Evolutionary conservation across 129 eudicot species (phyloP).

Genomic region (Apium graveolens): DNA sequence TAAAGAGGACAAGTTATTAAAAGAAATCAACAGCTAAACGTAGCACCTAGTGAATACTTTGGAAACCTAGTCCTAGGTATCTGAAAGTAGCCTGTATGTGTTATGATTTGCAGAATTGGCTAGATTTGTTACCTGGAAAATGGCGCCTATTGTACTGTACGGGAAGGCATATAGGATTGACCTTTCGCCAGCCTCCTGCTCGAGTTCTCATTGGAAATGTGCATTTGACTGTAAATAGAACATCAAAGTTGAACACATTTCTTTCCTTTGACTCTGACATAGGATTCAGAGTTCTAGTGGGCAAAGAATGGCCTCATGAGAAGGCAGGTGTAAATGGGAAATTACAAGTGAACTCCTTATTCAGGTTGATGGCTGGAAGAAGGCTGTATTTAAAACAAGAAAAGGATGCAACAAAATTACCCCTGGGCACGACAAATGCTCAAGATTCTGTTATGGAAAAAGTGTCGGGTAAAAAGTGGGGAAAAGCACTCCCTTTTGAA

Average conservation of each 20-base stretch:
- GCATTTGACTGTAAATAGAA: constrained; percentile 41
- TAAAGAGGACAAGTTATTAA: too few species aligned
- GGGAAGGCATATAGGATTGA: constrained; percentile 83
- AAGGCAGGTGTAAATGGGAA: constrained; percentile 63
- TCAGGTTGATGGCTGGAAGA: constrained; percentile 63
- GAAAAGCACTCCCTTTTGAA: constrained; percentile 43
- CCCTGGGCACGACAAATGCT: constrained; percentile 19
- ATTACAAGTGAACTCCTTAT: constrained; percentile 41
- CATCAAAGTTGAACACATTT: constrained; percentile 34
- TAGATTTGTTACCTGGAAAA: constrained; percentile 62
- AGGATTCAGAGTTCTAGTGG: constrained; percentile 43
- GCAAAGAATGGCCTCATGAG: constrained; percentile 72
- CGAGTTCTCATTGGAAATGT: constrained; percentile 71
- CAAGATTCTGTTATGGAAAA: constrained; percentile 42
- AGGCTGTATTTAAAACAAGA: constrained; percentile 61
- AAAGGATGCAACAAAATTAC: constrained; percentile 16
- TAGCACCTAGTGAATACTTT: background rate
- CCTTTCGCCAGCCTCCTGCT: constrained; percentile 68
- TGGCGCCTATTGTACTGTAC: constrained; percentile 87
- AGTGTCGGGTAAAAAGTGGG: constrained; percentile 66
- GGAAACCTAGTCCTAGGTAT: background rate
- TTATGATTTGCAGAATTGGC: constrained; percentile 57
- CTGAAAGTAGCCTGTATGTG: background rate
- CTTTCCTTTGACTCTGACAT: constrained; percentile 53
- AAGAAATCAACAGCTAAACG: background rate